Percentiles rank a stretch among this genome's conserved stretches.
Evolutionary conservation across 768 basidiomycete genomes (phyloP).

Genomic region (Pseudohyphozyma bogoriensis): DNA sequence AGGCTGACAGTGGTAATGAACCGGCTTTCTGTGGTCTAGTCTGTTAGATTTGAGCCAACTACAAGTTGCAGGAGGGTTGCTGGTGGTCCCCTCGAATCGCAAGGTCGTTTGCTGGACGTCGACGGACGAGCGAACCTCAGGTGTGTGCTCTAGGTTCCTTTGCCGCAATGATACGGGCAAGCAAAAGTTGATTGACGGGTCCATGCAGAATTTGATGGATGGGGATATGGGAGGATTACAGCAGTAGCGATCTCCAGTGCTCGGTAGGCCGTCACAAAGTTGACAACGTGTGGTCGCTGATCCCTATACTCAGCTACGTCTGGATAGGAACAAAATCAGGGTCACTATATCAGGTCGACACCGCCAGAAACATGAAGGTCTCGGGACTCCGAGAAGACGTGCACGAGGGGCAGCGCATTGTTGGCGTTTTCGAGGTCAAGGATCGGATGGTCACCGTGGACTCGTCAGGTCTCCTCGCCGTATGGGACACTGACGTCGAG

Average conservation of each 20-base stretch:
- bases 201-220: too few relatives aligned
- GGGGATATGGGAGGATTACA: too few relatives aligned
- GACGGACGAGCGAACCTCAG: not conserved
- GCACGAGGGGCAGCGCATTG: not conserved
- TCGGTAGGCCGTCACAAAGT: too few relatives aligned
- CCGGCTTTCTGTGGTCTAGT: not conserved
- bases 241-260: too few relatives aligned
- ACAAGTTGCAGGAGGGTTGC: conserved; percentile 4
- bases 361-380: too few relatives aligned
- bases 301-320: too few relatives aligned
- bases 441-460: conserved; percentile 16
- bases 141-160: not conserved
- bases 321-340: too few relatives aligned
- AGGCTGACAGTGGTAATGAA: too few relatives aligned
- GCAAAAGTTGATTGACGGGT: too few relatives aligned
- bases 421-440: not conserved
- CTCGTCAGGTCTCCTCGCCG: not conserved
- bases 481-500: conserved; percentile 9
- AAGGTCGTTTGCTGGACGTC: conserved; percentile 3
- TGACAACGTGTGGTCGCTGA: too few relatives aligned
- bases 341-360: too few relatives aligned
- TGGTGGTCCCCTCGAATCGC: not conserved
- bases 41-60: not conserved
- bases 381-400: not conserved
- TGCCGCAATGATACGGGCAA: too few relatives aligned